phyloP scores from a whole-genome alignment of 139 green algal species.

The Pleodorina starrii region DNA sequence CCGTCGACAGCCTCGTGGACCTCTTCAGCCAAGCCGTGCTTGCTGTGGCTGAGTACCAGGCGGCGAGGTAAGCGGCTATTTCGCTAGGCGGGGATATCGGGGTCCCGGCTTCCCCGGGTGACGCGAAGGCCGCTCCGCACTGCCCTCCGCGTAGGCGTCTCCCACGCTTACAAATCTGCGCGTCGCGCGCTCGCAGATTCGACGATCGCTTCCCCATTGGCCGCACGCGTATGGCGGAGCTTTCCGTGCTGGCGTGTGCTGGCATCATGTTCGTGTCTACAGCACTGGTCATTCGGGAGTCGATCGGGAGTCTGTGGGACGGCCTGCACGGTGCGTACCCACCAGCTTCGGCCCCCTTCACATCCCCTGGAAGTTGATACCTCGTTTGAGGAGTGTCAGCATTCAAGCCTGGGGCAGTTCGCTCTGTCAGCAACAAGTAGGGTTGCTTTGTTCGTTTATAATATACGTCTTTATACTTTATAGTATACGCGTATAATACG shows the following conservation, averaged over 20 bases:
- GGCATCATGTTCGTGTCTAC: slow-evolving; percentile 42
- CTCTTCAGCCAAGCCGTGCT: slow-evolving; percentile 79
- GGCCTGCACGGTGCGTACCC: slow-evolving; percentile 33
- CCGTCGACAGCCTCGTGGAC: slow-evolving; percentile 80
- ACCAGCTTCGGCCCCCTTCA: too few relatives aligned
- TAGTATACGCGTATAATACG: too few relatives aligned
- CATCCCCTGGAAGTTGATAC: too few relatives aligned
- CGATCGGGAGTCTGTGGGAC: background rate
- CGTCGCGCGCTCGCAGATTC: background rate
- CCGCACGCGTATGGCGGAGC: slow-evolving; percentile 29
- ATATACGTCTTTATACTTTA: too few relatives aligned
- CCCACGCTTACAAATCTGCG: background rate
- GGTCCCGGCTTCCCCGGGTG: background rate
- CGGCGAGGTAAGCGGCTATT: background rate
- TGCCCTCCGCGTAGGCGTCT: background rate
- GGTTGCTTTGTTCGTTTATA: too few relatives aligned
- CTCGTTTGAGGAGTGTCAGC: too few relatives aligned
- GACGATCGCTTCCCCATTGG: slow-evolving; percentile 37
- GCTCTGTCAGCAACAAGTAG: too few relatives aligned
- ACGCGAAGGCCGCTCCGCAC: background rate
- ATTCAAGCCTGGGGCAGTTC: too few relatives aligned
- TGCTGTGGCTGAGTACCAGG: slow-evolving; percentile 67
- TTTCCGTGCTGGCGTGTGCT: slow-evolving; percentile 34
- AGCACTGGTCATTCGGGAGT: slow-evolving; percentile 27
- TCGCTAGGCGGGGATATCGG: background rate